These are phyloP conservation scores for Hypoxylon cercidicola DNA, from an alignment of 495 filamentous ascomycete genomes.

Conservation along the genomic window DNA sequence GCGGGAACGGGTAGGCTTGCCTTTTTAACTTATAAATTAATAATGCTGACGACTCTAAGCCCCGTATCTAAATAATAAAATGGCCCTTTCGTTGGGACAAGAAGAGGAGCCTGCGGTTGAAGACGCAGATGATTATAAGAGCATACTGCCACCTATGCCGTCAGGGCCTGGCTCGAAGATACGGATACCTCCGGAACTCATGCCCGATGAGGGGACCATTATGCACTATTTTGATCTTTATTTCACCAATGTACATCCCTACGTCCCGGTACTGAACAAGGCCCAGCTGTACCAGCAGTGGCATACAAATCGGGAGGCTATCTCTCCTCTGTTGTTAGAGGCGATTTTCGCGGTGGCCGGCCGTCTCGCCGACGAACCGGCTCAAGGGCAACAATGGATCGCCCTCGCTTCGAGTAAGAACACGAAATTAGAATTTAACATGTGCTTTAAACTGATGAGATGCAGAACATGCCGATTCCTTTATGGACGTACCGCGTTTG, in stretches of 20 bases:
- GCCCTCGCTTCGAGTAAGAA: slow-evolving; percentile 87
- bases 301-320: slow-evolving; percentile 82
- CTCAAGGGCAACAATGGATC: slow-evolving; percentile 92
- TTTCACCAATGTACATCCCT: slow-evolving; percentile 92
- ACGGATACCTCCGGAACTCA: slow-evolving; percentile 91
- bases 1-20: slow-evolving; percentile 80
- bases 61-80: slow-evolving; percentile 84
- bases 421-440: slow-evolving; percentile 9
- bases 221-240: slow-evolving; percentile 91
- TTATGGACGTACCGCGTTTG: slow-evolving; percentile 91
- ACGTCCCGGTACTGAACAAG: slow-evolving; percentile 92
- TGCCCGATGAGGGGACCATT: slow-evolving; percentile 88
- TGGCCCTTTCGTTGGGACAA: slow-evolving; percentile 50
- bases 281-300: slow-evolving; percentile 89
- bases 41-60: slow-evolving; percentile 59
- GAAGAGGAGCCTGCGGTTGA: slow-evolving; percentile 83
- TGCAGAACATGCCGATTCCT: slow-evolving; percentile 90
- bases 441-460: slow-evolving; percentile 10
- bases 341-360: slow-evolving; percentile 95
- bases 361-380: slow-evolving; percentile 81
- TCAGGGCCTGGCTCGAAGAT: slow-evolving; percentile 77
- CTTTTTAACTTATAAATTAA: neutral
- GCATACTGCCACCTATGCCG: slow-evolving; percentile 69
- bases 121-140: slow-evolving; percentile 73
- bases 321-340: slow-evolving; percentile 92